These are phyloP conservation scores for Aspergillus sp. DNA, from an alignment of 2,329 filamentous ascomycete genomes.

Conservation along the genomic window DNA sequence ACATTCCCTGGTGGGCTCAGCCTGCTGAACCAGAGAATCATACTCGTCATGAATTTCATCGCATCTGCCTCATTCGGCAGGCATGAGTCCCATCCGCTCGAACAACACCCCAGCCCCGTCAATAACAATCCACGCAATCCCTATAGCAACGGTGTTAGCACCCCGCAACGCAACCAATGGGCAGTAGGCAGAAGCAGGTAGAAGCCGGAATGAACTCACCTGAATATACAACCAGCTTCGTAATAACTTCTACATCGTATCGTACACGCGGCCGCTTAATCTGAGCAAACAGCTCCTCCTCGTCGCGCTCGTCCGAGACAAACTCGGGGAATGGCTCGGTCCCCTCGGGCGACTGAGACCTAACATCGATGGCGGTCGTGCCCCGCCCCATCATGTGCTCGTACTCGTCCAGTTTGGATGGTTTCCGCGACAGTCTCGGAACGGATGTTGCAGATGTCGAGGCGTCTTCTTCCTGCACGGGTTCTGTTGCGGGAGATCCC, in stretches of 20 bases:
- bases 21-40: slow-evolving; percentile 2
- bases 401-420: slow-evolving; percentile 60
- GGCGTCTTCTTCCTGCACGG: slow-evolving; percentile 23
- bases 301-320: slow-evolving; percentile 50
- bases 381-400: slow-evolving; percentile 74
- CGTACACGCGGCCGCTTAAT: slow-evolving; percentile 83
- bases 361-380: slow-evolving; percentile 34
- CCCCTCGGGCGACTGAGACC: slow-evolving; percentile 24
- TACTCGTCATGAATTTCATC: neutral
- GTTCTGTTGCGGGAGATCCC: slow-evolving; percentile 25
- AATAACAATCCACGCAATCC: slow-evolving; percentile 79
- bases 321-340: slow-evolving; percentile 30
- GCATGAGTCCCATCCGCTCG: slow-evolving; percentile 44
- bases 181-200: neutral
- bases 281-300: slow-evolving; percentile 78
- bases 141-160: slow-evolving; percentile 42
- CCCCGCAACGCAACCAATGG: neutral
- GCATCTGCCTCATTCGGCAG: neutral
- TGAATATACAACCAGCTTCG: slow-evolving; percentile 90
- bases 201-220: slow-evolving; percentile 54
- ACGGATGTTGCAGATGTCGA: slow-evolving; percentile 31
- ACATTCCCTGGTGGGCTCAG: slow-evolving; percentile 3
- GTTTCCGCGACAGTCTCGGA: slow-evolving; percentile 43
- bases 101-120: slow-evolving; percentile 74
- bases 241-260: slow-evolving; percentile 98